phyloP scores from a whole-genome alignment of 805 yeast species.

The Monosporozyma servazzii region DNA sequence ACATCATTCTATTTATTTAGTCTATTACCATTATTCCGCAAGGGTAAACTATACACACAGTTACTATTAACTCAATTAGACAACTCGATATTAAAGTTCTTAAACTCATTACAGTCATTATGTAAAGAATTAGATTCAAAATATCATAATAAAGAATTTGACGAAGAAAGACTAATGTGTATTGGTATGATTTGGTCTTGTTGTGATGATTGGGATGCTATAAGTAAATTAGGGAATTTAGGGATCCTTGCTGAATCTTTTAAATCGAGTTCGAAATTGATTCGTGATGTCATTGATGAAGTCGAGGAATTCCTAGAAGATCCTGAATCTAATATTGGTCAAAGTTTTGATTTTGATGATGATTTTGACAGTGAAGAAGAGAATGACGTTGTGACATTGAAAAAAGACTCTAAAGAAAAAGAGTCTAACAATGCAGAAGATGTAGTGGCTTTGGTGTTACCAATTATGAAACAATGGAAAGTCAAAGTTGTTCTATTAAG shows the following conservation, averaged over 20 bases:
- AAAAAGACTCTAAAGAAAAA: constrained; percentile 15
- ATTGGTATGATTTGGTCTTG: constrained; percentile 67
- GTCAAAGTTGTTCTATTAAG: constrained; percentile 40
- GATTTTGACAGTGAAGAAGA: constrained; percentile 26
- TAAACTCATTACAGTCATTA: constrained; percentile 16
- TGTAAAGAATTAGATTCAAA: constrained; percentile 16
- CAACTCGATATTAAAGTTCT: constrained; percentile 12
- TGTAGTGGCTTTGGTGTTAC: constrained; percentile 2
- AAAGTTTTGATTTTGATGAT: constrained; percentile 31
- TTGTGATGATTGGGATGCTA: constrained; percentile 41
- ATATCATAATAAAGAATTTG: constrained; percentile 18
- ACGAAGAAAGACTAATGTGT: constrained; percentile 41
- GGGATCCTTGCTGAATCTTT: constrained; percentile 44
- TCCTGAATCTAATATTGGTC: constrained; percentile 36
- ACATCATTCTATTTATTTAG: constrained; percentile 19
- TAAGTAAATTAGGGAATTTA: constrained; percentile 42
- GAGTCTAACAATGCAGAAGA: constrained; percentile 29
- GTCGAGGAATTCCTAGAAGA: constrained; percentile 60
- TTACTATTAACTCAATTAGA: constrained; percentile 18
- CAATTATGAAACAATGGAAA: constrained; percentile 41
- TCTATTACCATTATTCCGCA: constrained; percentile 25
- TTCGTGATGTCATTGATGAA: constrained; percentile 59
- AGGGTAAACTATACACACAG: constrained; percentile 14
- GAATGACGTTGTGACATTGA: constrained; percentile 18
- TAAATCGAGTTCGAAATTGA: constrained; percentile 28